Evolutionary conservation across 2,329 filamentous ascomycete genomes (phyloP), one percentile per base, ranked within the genome.

Genomic region (Emergomyces orientalis): DNA sequence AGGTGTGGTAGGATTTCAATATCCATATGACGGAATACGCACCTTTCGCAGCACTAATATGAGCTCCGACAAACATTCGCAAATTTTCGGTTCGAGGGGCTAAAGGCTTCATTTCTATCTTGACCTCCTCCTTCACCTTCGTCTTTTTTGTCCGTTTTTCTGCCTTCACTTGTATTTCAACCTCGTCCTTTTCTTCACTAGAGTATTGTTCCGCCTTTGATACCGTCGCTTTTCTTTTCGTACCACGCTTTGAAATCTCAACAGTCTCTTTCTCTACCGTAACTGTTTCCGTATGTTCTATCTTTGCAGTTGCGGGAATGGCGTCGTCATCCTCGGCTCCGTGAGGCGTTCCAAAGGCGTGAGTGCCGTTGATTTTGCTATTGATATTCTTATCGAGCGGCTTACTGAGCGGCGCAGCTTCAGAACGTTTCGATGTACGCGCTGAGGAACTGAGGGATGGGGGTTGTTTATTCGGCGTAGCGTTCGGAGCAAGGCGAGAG

Each of bases 1-100:
- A 3, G 60, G 14, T 14, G 30, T 5, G 19, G 14, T 58, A 19
- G 39, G 14, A 17, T 9, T 34, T 43, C 6, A 13, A 30, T 39
- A 43, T 60, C 22, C 39, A 11, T 39, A 41, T 22, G 30, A 37
- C 8, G 19, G 37, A 41, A 52, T 61, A 74, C 80, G 62, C 73
- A 89, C 90, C 93, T 79, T 92, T 93, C 34, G 94, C 91, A 66
- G 84, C 87, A 75, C 89, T 94, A 65, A 97, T 91, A 74, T 99
- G 94, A 0, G 94, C 94, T 19, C 94, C 94, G 62, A 99, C 88
- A 70, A 89, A 88, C 83, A 97, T 89, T 73, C 87, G 87, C 65
- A 93, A 79, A 0, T 86, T 84, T 4, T 81, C 76, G 0, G 91
- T 92, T 43, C 94, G 84, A 32, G 81, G 78, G 25, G 86, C 87